phyloP scores from a whole-genome alignment of 1,284 basidiomycete species.

The Pascua guehoae region DNA sequence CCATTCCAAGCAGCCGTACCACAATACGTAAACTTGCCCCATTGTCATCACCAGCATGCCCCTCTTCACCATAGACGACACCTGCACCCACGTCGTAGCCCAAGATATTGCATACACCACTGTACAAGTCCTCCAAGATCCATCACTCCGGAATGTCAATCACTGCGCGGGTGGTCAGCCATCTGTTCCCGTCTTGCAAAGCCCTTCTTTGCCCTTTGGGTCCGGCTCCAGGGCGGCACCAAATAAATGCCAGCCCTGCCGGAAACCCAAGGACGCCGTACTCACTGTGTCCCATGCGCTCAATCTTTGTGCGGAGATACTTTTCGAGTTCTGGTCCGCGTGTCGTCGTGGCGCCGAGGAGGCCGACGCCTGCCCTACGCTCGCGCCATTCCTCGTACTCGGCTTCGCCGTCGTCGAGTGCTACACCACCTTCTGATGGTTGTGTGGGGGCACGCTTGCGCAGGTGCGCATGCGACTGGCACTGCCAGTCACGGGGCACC shows the following conservation, averaged over 20 bases:
- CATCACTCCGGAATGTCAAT: conserved; percentile 20
- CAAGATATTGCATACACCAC: too few species aligned
- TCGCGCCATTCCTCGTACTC: conserved; percentile 52
- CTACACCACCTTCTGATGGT: conserved; percentile 13
- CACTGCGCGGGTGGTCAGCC: conserved; percentile 8
- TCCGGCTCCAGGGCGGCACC: not conserved
- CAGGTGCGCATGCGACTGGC: conserved; percentile 14
- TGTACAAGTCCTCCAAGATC: conserved; percentile 8
- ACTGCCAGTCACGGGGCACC: conserved; percentile 87
- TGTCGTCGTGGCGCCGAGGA: conserved; percentile 76
- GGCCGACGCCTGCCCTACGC: conserved; percentile 66
- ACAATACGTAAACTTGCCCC: too few species aligned
- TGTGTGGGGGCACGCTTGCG: not conserved
- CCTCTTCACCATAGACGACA: too few species aligned
- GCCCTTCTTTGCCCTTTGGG: not conserved
- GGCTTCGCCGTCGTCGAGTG: conserved; percentile 37
- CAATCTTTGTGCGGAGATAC: conserved; percentile 91
- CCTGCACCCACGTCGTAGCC: too few species aligned
- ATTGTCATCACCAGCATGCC: too few species aligned
- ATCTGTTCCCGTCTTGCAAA: not conserved
- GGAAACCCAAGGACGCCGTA: conserved; percentile 7
- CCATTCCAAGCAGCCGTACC: too few species aligned
- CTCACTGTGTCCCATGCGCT: conserved; percentile 86
- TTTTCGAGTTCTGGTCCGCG: conserved; percentile 86
- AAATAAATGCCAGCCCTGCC: not conserved